Conservation (phyloP, 2,329 filamentous ascomycete species). For the Endocalyx cinctus region DNA sequence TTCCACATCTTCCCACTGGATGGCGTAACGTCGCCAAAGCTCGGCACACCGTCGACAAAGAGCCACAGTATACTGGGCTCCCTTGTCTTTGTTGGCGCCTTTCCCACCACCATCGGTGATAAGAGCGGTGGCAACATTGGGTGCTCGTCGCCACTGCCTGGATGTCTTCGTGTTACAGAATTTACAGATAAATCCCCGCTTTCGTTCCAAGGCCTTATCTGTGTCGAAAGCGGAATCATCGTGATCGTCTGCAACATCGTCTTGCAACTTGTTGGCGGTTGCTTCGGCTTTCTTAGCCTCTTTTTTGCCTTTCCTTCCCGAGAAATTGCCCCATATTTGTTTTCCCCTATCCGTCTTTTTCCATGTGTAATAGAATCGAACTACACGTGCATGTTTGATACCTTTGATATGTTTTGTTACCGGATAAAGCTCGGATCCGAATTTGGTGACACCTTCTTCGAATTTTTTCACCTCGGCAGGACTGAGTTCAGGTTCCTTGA, state of each 20-base stretch:
- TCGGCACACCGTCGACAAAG: constrained; percentile 88
- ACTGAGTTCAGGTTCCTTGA: constrained; percentile 80
- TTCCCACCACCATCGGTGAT: constrained; percentile 61
- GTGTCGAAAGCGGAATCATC: constrained; percentile 96
- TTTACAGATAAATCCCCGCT: constrained; percentile 86
- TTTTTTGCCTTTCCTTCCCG: constrained; percentile 85
- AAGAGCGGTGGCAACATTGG: constrained; percentile 67
- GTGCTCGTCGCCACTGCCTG: constrained; percentile 87
- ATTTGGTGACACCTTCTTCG: constrained; percentile 85
- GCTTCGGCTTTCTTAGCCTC: constrained; percentile 72
- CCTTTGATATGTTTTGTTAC: constrained; percentile 84
- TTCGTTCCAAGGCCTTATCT: constrained; percentile 73
- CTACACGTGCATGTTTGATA: constrained; percentile 72
- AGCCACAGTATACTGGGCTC: constrained; percentile 68
- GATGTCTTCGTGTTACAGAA: constrained; percentile 80
- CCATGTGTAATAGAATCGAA: constrained; percentile 96
- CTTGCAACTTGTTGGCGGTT: constrained; percentile 70
- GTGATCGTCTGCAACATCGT: constrained; percentile 86
- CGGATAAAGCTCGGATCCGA: constrained; percentile 80
- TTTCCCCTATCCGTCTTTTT: constrained; percentile 86
- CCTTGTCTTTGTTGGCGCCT: constrained; percentile 78
- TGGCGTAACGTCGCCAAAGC: constrained; percentile 91
- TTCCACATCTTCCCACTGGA: constrained; percentile 92
- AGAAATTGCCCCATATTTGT: constrained; percentile 85
- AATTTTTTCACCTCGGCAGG: constrained; percentile 82